A percentile compares a stretch with the other conserved stretches of the same genome.
phyloP scores from a whole-genome alignment of 768 basidiomycete species.

The Leucocoprinus leucothites region DNA sequence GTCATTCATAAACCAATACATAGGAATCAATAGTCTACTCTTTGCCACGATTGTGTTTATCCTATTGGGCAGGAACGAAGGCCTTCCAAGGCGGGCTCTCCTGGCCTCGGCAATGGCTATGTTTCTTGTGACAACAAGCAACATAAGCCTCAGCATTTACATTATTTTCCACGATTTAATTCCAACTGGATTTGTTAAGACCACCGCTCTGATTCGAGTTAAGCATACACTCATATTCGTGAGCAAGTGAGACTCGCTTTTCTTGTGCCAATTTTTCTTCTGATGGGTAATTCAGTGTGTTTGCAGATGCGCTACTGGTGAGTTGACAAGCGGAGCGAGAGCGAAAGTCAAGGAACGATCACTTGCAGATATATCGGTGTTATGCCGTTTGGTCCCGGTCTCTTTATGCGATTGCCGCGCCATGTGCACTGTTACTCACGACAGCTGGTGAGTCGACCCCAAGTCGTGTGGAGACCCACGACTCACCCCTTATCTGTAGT shows the following conservation, averaged over 20 bases:
- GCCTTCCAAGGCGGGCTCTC: too few relatives aligned
- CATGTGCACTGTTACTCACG: slow-evolving; percentile 26
- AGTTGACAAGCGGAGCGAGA: background rate
- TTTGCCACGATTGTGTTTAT: too few relatives aligned
- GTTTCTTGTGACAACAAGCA: too few relatives aligned
- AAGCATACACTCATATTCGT: slow-evolving; percentile 35
- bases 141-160: slow-evolving; percentile 3
- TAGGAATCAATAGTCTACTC: slow-evolving; percentile 20
- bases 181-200: slow-evolving; percentile 14
- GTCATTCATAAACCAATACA: background rate
- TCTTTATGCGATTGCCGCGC: slow-evolving; percentile 24
- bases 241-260: slow-evolving; percentile 29
- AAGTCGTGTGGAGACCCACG: background rate
- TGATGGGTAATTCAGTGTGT: background rate
- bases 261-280: background rate
- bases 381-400: slow-evolving; percentile 34
- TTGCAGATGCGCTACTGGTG: slow-evolving; percentile 16
- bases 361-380: slow-evolving; percentile 28
- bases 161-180: slow-evolving; percentile 24
- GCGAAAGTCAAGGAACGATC: background rate
- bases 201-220: slow-evolving; percentile 20
- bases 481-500: background rate
- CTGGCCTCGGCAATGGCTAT: too few relatives aligned
- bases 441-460: slow-evolving; percentile 23
- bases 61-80: too few relatives aligned